Conservation (phyloP, 345 rosid genomes). For the Dimocarpus longan region DNA sequence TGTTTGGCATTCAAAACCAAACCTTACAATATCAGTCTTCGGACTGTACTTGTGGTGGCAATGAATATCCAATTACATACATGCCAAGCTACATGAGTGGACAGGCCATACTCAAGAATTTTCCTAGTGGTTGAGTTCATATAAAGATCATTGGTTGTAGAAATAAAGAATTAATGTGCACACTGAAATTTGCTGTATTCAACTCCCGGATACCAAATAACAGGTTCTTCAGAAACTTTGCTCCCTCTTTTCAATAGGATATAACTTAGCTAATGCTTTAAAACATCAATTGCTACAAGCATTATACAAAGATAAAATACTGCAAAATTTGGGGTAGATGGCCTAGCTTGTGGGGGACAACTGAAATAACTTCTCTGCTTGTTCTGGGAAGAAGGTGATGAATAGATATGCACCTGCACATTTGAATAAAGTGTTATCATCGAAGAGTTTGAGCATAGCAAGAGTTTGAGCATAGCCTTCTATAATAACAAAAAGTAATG, state of each 20-base stretch:
- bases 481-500: neutral
- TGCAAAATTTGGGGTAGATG: conserved; percentile 21
- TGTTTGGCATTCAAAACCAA: too few relatives aligned
- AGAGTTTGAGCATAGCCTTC: neutral
- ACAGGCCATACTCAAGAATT: neutral
- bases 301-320: neutral
- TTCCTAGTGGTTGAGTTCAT: neutral
- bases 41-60: too few relatives aligned
- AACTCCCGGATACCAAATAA: neutral
- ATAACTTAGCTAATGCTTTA: neutral
- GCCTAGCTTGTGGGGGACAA: conserved; percentile 55
- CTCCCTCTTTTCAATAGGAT: neutral
- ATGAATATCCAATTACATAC: too few relatives aligned
- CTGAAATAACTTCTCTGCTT: conserved; percentile 74
- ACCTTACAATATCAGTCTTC: too few relatives aligned
- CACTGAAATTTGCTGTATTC: neutral
- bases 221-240: neutral
- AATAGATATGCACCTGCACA: conserved; percentile 85
- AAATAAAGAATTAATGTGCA: neutral
- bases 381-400: conserved; percentile 84
- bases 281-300: conserved; percentile 2
- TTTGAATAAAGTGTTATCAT: neutral
- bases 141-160: neutral
- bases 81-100: neutral
- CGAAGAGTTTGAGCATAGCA: neutral